These are phyloP conservation scores for Thraustotheca clavata DNA, from an alignment of 352 stramenopile species.

Conservation along the genomic window DNA sequence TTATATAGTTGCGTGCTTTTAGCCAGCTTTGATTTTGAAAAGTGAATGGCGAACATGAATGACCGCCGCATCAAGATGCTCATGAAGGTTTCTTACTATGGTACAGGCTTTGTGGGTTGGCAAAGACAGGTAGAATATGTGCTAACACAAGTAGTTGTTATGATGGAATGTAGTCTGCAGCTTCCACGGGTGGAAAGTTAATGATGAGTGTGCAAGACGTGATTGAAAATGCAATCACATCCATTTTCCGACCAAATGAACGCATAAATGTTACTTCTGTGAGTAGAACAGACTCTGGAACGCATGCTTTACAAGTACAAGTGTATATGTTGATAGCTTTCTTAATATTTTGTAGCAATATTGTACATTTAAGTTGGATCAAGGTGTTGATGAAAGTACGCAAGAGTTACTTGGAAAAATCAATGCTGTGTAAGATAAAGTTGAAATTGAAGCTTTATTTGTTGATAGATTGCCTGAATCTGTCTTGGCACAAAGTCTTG, in stretches of 20 bases:
- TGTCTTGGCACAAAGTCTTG: conserved; percentile 46
- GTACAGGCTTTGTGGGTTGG: conserved; percentile 68
- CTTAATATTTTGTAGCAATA: conserved; percentile 50
- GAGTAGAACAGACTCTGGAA: conserved; percentile 76
- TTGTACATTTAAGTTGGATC: conserved; percentile 57
- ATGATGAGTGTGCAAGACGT: conserved; percentile 72
- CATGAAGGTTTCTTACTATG: conserved; percentile 43
- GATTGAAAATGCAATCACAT: conserved; percentile 58
- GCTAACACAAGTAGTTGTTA: not conserved
- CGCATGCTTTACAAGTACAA: conserved; percentile 73
- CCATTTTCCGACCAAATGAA: conserved; percentile 30
- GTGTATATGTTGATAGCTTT: conserved; percentile 12
- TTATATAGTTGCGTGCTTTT: not conserved
- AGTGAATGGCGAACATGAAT: no score
- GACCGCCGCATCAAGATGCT: conserved; percentile 11
- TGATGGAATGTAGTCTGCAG: not conserved
- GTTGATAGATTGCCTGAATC: conserved; percentile 1
- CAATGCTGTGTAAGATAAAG: conserved; percentile 38
- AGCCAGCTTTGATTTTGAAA: no score
- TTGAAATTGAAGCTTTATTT: not conserved
- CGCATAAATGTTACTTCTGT: conserved; percentile 76
- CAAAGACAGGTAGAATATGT: conserved; percentile 38
- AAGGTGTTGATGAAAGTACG: conserved; percentile 32
- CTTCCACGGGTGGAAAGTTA: conserved; percentile 33
- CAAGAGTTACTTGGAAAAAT: conserved; percentile 38